Evolutionary conservation across 2,329 filamentous ascomycete species (phyloP), one percentile per base, ranked within the genome.

Genomic region (Rachicladosporium sp.): DNA sequence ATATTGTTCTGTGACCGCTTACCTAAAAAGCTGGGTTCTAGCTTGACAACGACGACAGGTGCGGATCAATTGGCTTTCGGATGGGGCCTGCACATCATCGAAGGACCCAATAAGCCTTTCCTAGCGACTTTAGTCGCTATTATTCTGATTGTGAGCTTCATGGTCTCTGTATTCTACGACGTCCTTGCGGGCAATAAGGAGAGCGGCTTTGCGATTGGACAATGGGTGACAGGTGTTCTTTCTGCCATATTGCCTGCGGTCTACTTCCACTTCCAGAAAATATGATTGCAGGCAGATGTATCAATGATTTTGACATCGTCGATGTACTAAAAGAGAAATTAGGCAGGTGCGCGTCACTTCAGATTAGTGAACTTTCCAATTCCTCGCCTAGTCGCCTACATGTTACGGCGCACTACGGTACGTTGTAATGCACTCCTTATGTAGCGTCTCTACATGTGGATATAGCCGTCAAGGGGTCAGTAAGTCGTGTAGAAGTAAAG

Each of bases 91-190:
- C 31, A 33, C 31, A 33, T 33, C n/a, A 33, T 33, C 31, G 31
- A 33, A 33, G 31, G 31, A 6, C 31, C 31, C 7, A 33, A 33
- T 33, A 33, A 33, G 31, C 31, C 31, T 33, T n/a, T 33, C n/a
- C 31, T 33, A 7, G 31, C 31, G 31, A n/a, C n/a, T 6, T n/a
- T 33, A n/a, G 31, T 33, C 6, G 31, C 31, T n/a, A n/a, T 6
- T 5, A 33, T 33, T 33, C 31, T 33, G n/a, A 13, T n/a, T 33
- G 6, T 33, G 31, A 33, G 31, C n/a, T 33, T 33, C n/a, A 13
- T n/a, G 6, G n/a, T n/a, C 15, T 33, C 31, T 7, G 31, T 33
- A n/a, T 7, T 33, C 31, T 33, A 33, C 31, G 31, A 33, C n/a
- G n/a, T 33, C 31, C 15, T n/a, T 13, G 15, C n/a, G 31, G 31